Base-by-base conservation (phyloP, 164 flowering plant species). In the Nelumbo lutea region DNA sequence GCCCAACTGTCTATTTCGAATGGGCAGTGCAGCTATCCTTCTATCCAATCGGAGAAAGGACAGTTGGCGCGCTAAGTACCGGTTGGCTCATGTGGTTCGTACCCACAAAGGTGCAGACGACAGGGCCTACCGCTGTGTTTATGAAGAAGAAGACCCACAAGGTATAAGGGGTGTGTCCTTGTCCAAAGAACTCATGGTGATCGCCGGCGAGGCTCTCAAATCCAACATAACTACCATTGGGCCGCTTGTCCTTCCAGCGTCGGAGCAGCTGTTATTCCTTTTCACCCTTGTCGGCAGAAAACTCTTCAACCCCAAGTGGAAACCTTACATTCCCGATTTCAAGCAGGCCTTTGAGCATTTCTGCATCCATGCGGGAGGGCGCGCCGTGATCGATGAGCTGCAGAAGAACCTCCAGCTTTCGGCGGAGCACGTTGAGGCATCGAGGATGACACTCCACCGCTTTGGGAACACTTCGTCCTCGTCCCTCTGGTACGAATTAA, bases 181-280 rank as follows among this genome's bases (percentile, higher is more conserved):
- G 2, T 76, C 79, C 2, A 83, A 83, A 48, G 86, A 83, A 44
- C 79, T 82, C 7, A 80, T 78, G 83, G 74, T 65, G 1, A 80
- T 82, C 9, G 85, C 83, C 38, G 85, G 82, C 1, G 85, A 80
- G 11, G 83, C 83, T 1, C 64, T 82, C 14, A 78, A 78, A 58
- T 74, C 83, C 11, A 82, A 82, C 74, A 82, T 80, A 46, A 82
- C 82, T 27, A 78, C 83, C 1, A 73, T 78, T 5, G 85, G 82
- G 0, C 83, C 82, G 0, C 50, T 80, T 2, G 85, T 83, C 9
- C 70, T 83, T 0, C 85, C 85, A 0, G 73, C 77, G 0, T 80
- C 83, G 0, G 85, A 82, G 67, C 83, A 82, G 51, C 73, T 82
- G 13, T 75, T 74, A 51, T 82, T 82, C 63, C 64, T 78, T 7